Evolutionary conservation across 2,329 filamentous ascomycete species (phyloP).

Genomic region (Colletotrichum lupini): DNA sequence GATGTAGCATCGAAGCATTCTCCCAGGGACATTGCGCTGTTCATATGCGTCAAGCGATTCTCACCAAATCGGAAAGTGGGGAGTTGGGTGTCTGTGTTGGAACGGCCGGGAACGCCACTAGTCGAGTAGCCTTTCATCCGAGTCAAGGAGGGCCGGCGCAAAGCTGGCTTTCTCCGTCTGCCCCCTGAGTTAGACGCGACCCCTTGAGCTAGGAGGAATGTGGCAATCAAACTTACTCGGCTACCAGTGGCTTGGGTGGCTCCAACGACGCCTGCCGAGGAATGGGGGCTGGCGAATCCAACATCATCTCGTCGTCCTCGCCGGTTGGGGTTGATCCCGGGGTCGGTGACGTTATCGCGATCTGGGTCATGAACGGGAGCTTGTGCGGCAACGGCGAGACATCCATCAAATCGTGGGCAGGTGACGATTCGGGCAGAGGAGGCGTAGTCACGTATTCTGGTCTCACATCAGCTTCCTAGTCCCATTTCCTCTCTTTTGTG

Average conservation of each 20-base stretch:
- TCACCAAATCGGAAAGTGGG: slow-evolving; percentile 78
- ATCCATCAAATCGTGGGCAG: slow-evolving; percentile 87
- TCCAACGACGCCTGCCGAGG: slow-evolving; percentile 60
- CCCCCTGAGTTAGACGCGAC: slow-evolving; percentile 29
- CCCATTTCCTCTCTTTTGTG: background rate
- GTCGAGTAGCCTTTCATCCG: slow-evolving; percentile 81
- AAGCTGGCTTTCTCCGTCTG: slow-evolving; percentile 74
- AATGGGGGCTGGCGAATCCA: slow-evolving; percentile 67
- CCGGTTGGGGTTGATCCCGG: slow-evolving; percentile 62
- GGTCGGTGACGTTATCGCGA: slow-evolving; percentile 79
- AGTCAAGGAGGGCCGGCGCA: slow-evolving; percentile 79
- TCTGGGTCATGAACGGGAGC: slow-evolving; percentile 71
- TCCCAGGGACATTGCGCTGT: slow-evolving; percentile 74
- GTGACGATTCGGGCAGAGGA: slow-evolving; percentile 84
- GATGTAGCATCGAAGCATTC: slow-evolving; percentile 83
- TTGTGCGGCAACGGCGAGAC: slow-evolving; percentile 95
- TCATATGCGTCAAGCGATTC: slow-evolving; percentile 41
- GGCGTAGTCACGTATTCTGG: slow-evolving; percentile 85
- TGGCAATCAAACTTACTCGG: slow-evolving; percentile 60
- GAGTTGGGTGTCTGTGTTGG: slow-evolving; percentile 71
- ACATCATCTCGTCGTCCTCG: slow-evolving; percentile 61
- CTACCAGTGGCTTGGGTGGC: slow-evolving; percentile 57
- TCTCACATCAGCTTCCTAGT: slow-evolving; percentile 38
- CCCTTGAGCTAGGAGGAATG: slow-evolving; percentile 25
- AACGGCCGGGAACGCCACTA: slow-evolving; percentile 69